Conservation (phyloP, 495 filamentous ascomycete genomes). For the Trichoderma asperelloides region DNA sequence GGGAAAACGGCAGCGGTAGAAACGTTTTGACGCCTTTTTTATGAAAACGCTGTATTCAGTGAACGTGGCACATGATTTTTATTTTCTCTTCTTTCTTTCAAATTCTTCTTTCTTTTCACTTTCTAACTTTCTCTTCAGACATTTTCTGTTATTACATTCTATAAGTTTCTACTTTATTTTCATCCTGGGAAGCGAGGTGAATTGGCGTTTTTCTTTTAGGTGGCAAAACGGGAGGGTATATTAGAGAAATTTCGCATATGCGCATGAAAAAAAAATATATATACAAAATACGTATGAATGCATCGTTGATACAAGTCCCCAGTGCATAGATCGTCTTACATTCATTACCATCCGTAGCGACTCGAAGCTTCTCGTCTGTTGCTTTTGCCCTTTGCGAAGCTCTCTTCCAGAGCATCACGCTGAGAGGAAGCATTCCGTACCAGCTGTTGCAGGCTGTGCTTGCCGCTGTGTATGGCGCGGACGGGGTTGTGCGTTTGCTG, state of each 20-base stretch:
- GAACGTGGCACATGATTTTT: conserved; percentile 7
- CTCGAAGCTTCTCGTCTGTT: conserved; percentile 71
- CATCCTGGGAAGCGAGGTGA: conserved; percentile 6
- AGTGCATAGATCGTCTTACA: background rate
- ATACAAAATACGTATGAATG: background rate
- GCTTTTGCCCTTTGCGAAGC: conserved; percentile 64
- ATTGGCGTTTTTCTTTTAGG: background rate
- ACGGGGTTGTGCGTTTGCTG: conserved; percentile 69
- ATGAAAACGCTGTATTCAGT: background rate
- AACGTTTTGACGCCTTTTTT: conserved; percentile 19
- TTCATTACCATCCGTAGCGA: conserved; percentile 64
- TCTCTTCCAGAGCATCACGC: conserved; percentile 78
- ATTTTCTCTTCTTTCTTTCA: background rate
- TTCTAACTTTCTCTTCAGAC: background rate
- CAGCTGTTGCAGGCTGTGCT: conserved; percentile 79
- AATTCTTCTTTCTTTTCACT: background rate
- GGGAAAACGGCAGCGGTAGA: conserved; percentile 30
- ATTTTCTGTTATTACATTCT: background rate
- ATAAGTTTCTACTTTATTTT: conserved; percentile 1
- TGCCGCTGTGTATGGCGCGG: conserved; percentile 64
- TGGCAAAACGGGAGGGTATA: background rate
- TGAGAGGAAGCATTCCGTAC: conserved; percentile 72
- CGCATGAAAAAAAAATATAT: background rate
- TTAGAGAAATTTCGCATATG: background rate
- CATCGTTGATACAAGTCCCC: background rate